Conservation (phyloP, 352 stramenopile species). For the Pythium oligandrum region DNA sequence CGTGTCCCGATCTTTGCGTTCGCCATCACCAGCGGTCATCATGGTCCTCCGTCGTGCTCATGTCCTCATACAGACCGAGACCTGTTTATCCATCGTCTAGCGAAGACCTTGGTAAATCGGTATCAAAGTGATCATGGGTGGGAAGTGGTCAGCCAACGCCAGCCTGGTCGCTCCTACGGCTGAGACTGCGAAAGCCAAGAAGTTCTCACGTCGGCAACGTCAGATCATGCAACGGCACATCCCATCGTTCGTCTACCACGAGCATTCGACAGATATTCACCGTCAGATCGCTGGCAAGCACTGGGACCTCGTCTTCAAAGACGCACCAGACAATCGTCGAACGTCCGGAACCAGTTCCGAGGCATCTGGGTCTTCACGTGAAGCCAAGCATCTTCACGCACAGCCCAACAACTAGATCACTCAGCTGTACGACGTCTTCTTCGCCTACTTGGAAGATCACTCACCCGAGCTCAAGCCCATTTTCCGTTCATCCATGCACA, state of each 20-base stretch:
- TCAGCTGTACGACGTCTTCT: slow-evolving; percentile 49
- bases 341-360: too few relatives aligned
- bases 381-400: slow-evolving; percentile 19
- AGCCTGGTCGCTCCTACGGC: too few relatives aligned
- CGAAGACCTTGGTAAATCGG: too few relatives aligned
- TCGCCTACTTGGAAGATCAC: slow-evolving; percentile 36
- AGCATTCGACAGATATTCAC: slow-evolving; percentile 39
- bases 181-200: slow-evolving; percentile 1
- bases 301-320: slow-evolving; percentile 40
- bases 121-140: too few relatives aligned
- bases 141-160: too few relatives aligned
- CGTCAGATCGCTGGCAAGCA: slow-evolving; percentile 29
- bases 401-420: slow-evolving; percentile 25
- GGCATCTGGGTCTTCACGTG: background rate
- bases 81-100: too few relatives aligned
- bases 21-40: too few relatives aligned
- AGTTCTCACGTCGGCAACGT: slow-evolving; percentile 17
- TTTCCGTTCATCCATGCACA: slow-evolving; percentile 47
- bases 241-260: slow-evolving; percentile 30
- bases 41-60: too few relatives aligned
- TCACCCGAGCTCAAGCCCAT: slow-evolving; percentile 43
- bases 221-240: slow-evolving; percentile 36
- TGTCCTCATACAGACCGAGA: too few relatives aligned
- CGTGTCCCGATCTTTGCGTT: too few relatives aligned
- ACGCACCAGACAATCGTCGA: background rate